Evolutionary conservation across 2,329 filamentous ascomycete species (phyloP).

Genomic region (Gaeumannomyces sp.): DNA sequence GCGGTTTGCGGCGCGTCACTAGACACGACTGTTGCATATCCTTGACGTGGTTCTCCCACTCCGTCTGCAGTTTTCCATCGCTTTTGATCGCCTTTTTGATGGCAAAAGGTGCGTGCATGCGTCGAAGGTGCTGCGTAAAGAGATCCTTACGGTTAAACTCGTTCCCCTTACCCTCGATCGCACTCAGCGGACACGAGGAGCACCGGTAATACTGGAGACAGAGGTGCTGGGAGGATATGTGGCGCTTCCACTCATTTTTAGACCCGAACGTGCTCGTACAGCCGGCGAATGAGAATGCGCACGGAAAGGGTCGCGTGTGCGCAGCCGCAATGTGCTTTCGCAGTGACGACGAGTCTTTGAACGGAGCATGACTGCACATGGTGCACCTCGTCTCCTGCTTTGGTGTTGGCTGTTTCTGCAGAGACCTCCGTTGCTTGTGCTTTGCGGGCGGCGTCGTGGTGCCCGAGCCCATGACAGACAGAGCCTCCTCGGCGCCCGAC

Average conservation of each 20-base stretch:
- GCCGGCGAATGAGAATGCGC: constrained; percentile 77
- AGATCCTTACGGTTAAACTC: constrained; percentile 94
- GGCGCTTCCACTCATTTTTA: constrained; percentile 97
- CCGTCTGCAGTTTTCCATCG: constrained; percentile 51
- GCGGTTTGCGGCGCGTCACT: constrained; percentile 60
- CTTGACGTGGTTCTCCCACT: constrained; percentile 61
- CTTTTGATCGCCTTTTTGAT: constrained; percentile 53
- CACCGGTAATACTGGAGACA: constrained; percentile 60
- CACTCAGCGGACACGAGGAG: constrained; percentile 51
- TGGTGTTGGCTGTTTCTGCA: constrained; percentile 35
- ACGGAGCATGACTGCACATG: constrained; percentile 57
- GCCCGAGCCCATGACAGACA: constrained; percentile 26
- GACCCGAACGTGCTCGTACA: constrained; percentile 80
- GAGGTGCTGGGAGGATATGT: constrained; percentile 86
- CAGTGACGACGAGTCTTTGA: constrained; percentile 60
- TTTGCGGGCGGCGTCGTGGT: constrained; percentile 25
- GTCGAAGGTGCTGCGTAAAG: constrained; percentile 87
- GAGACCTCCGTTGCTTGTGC: constrained; percentile 39
- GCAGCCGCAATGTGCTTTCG: constrained; percentile 62
- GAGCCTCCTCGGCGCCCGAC: constrained; percentile 33
- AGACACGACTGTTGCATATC: constrained; percentile 71
- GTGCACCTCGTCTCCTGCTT: constrained; percentile 58
- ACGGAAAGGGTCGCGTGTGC: constrained; percentile 71
- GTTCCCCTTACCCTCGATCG: constrained; percentile 51
- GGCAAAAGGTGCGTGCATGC: constrained; percentile 78